phyloP scores from a whole-genome alignment of 2,329 filamentous ascomycete species.

The Orbilia oligospora region DNA sequence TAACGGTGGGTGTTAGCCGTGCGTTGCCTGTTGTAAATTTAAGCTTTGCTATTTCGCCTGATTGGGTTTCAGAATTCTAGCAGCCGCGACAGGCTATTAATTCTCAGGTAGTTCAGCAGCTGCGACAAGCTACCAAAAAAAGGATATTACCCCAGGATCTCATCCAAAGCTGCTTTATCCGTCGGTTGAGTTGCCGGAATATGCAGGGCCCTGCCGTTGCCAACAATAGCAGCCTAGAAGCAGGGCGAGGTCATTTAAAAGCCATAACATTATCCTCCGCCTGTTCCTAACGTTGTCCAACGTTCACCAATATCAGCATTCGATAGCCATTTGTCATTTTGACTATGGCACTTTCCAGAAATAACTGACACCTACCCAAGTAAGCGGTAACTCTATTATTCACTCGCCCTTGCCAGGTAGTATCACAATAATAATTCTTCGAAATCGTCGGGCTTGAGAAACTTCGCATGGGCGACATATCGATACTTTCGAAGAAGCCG shows the following conservation, averaged over 20 bases:
- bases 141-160: constrained; percentile 16
- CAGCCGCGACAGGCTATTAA: constrained; percentile 24
- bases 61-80: constrained; percentile 21
- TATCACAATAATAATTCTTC: neutral
- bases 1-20: neutral
- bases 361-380: neutral
- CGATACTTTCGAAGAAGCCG: neutral
- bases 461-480: neutral
- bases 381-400: neutral
- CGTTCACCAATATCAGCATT: neutral
- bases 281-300: neutral
- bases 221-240: neutral
- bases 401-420: too few relatives aligned
- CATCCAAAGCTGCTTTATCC: constrained; percentile 3
- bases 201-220: constrained; percentile 2
- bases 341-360: neutral
- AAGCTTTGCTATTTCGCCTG: constrained; percentile 3
- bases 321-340: neutral
- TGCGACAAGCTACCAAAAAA: constrained; percentile 27
- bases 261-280: constrained; percentile 15
- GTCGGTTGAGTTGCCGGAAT: constrained; percentile 9
- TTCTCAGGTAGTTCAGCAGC: constrained; percentile 14
- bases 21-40: constrained; percentile 28
- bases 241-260: too few relatives aligned
- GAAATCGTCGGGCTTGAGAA: too few relatives aligned